These are phyloP conservation scores for Parsonsia alboflavescens DNA, from an alignment of 257 asterid species.

Conservation along the genomic window DNA sequence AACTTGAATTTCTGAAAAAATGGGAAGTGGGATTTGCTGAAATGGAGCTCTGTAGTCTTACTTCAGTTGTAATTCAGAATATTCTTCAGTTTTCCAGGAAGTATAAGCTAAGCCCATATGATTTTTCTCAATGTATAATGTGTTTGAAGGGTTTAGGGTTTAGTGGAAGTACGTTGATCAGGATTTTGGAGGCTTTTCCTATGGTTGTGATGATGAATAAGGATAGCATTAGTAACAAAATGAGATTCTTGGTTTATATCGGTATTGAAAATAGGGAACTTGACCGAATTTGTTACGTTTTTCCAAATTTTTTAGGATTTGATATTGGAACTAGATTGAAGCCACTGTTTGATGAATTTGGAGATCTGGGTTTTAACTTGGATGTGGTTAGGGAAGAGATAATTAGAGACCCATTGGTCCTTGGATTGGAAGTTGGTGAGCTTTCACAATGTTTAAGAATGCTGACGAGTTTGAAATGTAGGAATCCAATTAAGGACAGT, in stretches of 20 bases:
- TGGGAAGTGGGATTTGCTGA: conserved; percentile 42
- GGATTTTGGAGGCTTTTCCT: conserved; percentile 61
- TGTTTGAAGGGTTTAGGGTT: conserved; percentile 50
- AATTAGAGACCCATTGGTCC: conserved; percentile 51
- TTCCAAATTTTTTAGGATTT: conserved; percentile 49
- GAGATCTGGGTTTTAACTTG: conserved; percentile 48
- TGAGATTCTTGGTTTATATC: conserved; percentile 45
- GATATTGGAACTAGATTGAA: conserved; percentile 46
- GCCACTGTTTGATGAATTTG: conserved; percentile 61
- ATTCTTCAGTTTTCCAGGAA: conserved; percentile 43
- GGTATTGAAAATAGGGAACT: conserved; percentile 43
- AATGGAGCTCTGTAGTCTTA: conserved; percentile 25
- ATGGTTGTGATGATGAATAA: conserved; percentile 36
- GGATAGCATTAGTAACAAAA: conserved; percentile 28
- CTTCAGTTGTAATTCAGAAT: conserved; percentile 33
- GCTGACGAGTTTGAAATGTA: conserved; percentile 63
- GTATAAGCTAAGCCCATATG: conserved; percentile 44
- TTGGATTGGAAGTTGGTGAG: conserved; percentile 80
- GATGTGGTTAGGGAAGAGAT: conserved; percentile 50
- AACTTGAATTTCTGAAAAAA: conserved; percentile 43
- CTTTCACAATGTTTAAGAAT: conserved; percentile 59
- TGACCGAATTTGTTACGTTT: conserved; percentile 37
- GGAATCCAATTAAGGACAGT: conserved; percentile 42
- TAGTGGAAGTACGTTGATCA: conserved; percentile 35
- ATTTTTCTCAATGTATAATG: conserved; percentile 30